A percentile compares a stretch with the other conserved stretches of the same genome.
These are phyloP conservation scores for Calamus simplicifolius DNA, from an alignment of 176 grass and related monocot genomes.

Conservation along the genomic window DNA sequence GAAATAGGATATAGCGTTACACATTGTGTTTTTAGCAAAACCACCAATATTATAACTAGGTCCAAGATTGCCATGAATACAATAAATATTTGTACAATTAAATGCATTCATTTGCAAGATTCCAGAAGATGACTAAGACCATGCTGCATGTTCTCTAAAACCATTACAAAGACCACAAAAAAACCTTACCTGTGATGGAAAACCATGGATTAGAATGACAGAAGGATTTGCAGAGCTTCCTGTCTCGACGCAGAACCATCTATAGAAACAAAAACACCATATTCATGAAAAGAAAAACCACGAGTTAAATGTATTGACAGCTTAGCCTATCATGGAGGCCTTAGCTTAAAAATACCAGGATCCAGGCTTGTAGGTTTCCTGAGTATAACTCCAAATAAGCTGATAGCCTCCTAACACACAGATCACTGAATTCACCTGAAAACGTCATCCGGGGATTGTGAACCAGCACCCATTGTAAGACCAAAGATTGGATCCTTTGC, in stretches of 20 bases:
- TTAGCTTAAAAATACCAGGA: constrained; percentile 18
- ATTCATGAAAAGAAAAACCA: constrained; percentile 1
- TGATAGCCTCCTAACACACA: constrained; percentile 38
- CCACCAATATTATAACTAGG: too few relatives aligned
- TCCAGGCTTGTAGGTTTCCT: constrained; percentile 24
- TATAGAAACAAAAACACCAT: constrained; percentile 22
- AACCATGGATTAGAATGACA: constrained; percentile 76
- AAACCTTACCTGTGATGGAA: constrained; percentile 76
- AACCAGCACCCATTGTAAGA: constrained; percentile 80
- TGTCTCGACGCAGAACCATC: constrained; percentile 80
- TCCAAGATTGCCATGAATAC: too few relatives aligned
- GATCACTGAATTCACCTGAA: constrained; percentile 72
- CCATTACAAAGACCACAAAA: not conserved
- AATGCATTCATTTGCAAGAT: too few relatives aligned
- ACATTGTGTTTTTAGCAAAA: too few relatives aligned
- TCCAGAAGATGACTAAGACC: too few relatives aligned
- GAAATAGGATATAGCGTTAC: too few relatives aligned
- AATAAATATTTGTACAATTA: too few relatives aligned
- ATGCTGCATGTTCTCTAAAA: too few relatives aligned
- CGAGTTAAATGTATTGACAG: constrained; percentile 7
- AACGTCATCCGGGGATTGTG: constrained; percentile 64
- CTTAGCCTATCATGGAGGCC: constrained; percentile 19
- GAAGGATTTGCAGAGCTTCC: constrained; percentile 61
- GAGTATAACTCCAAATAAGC: constrained; percentile 4
- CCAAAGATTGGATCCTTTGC: constrained; percentile 92